phyloP scores from a whole-genome alignment of 2,329 filamentous ascomycete species.

The Colletotrichum australisinense region DNA sequence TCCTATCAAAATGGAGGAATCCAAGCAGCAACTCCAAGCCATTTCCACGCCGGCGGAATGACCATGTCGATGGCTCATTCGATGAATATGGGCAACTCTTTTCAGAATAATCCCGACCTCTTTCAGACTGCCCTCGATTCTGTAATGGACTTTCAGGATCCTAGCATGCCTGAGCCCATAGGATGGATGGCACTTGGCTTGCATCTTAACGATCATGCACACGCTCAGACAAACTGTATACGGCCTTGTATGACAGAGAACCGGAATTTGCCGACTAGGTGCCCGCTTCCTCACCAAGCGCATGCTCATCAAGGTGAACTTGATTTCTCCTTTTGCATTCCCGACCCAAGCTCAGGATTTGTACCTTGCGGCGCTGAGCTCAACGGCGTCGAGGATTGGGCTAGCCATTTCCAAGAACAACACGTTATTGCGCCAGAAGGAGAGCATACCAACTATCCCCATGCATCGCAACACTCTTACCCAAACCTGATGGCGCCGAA shows the following conservation, averaged over 20 bases:
- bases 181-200: slow-evolving; percentile 31
- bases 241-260: slow-evolving; percentile 39
- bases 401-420: slow-evolving; percentile 14
- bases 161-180: background rate
- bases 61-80: background rate
- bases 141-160: background rate
- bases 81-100: background rate
- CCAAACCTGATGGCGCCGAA: slow-evolving; percentile 2
- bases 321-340: background rate
- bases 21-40: background rate
- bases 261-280: slow-evolving; percentile 26
- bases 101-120: background rate
- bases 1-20: background rate
- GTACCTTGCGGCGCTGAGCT: slow-evolving; percentile 2
- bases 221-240: slow-evolving; percentile 30
- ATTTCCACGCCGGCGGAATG: slow-evolving; percentile 2
- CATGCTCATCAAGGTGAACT: slow-evolving; percentile 29
- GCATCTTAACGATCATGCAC: slow-evolving; percentile 44
- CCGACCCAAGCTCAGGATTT: background rate
- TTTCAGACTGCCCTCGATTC: background rate
- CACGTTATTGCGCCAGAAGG: background rate
- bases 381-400: background rate
- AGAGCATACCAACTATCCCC: background rate
- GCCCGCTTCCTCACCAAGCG: slow-evolving; percentile 37
- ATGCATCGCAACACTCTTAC: background rate